Conservation (phyloP, 345 rosid genomes). For the Lepidium aucheri region DNA sequence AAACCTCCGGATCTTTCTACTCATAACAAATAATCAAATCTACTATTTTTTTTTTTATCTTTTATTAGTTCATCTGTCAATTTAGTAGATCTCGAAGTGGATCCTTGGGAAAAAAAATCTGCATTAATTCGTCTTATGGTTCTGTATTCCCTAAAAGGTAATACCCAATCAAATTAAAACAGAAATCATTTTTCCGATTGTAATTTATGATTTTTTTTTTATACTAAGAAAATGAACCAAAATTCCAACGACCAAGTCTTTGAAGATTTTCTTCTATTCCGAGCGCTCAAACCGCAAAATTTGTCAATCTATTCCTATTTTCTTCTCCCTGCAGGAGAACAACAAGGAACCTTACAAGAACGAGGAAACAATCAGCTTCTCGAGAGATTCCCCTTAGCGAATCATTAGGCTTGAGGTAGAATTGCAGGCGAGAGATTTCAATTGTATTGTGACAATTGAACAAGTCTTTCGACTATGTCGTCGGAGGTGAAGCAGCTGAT, state of each 20-base stretch:
- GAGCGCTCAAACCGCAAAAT: not conserved
- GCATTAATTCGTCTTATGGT: too few species aligned
- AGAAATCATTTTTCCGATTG: too few species aligned
- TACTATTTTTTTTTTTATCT: too few species aligned
- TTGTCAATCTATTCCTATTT: not conserved
- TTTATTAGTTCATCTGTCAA: too few species aligned
- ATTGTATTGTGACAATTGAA: not conserved
- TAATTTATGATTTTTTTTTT: too few species aligned
- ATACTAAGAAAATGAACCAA: not conserved
- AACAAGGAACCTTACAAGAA: not conserved
- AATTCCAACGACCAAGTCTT: not conserved
- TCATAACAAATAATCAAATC: too few species aligned
- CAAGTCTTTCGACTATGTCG: not conserved
- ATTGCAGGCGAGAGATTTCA: not conserved
- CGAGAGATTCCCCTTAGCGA: not conserved
- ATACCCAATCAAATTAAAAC: too few species aligned
- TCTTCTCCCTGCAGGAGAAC: not conserved
- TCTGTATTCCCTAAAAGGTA: too few species aligned
- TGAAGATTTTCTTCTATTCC: not conserved
- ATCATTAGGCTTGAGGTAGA: not conserved
- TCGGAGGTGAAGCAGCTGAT: slow-evolving; percentile 81
- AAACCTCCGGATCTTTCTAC: too few species aligned
- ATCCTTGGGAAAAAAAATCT: too few species aligned
- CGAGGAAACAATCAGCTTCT: not conserved
- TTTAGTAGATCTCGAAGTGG: too few species aligned